Evolutionary conservation across 164 flowering plant genomes (phyloP).

Genomic region (Amborella trichopoda): DNA sequence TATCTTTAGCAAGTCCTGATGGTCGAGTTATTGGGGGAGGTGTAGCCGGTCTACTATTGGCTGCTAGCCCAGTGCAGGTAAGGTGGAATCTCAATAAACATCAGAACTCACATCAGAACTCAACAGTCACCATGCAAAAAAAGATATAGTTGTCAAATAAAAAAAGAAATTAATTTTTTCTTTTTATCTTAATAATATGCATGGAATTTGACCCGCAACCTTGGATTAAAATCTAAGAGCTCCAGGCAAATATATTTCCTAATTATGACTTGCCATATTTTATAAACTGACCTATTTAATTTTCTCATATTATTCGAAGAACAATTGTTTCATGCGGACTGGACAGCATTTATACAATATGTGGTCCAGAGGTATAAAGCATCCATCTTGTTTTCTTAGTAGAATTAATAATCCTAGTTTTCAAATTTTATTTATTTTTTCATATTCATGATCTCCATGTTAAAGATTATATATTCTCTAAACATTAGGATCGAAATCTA

Average conservation of each 20-base stretch:
- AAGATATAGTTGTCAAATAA: neutral
- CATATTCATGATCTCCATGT: too few species aligned
- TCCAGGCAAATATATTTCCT: neutral
- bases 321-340: too few species aligned
- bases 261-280: too few species aligned
- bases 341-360: too few species aligned
- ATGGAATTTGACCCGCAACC: neutral
- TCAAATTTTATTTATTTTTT: too few species aligned
- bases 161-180: neutral
- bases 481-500: too few species aligned
- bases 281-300: too few species aligned
- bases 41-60: slow-evolving; percentile 88
- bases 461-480: too few species aligned
- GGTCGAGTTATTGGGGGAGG: slow-evolving; percentile 99
- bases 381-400: too few species aligned
- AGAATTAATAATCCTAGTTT: too few species aligned
- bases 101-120: neutral
- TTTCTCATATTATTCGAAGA: too few species aligned
- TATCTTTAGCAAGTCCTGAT: slow-evolving; percentile 94
- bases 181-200: neutral
- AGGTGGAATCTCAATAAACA: neutral
- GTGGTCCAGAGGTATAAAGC: too few species aligned
- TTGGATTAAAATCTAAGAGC: neutral
- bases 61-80: slow-evolving; percentile 96
- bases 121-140: neutral